These are phyloP conservation scores for Fomitopsis palustris DNA, from an alignment of 1,284 basidiomycete genomes.

Conservation along the genomic window DNA sequence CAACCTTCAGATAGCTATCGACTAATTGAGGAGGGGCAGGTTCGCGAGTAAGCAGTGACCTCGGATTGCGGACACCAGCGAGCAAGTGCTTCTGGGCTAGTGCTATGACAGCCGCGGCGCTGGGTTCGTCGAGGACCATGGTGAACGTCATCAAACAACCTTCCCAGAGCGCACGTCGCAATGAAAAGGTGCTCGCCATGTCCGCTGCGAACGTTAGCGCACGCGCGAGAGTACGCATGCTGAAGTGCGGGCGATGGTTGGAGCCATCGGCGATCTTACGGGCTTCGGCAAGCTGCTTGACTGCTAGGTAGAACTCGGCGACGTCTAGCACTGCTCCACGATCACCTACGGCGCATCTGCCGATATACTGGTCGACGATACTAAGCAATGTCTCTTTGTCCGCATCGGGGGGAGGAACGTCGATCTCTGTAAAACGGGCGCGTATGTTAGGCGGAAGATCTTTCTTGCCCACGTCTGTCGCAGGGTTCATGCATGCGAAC, in stretches of 20 bases:
- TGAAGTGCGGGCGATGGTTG: constrained; percentile 95
- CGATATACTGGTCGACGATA: constrained; percentile 92
- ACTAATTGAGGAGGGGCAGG: constrained; percentile 53
- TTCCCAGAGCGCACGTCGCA: constrained; percentile 91
- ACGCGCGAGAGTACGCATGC: constrained; percentile 93
- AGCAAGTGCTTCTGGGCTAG: constrained; percentile 84
- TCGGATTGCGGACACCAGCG: constrained; percentile 77
- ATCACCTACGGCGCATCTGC: constrained; percentile 80
- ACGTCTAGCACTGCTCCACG: constrained; percentile 87
- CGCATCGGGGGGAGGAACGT: constrained; percentile 90
- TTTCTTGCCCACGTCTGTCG: constrained; percentile 98
- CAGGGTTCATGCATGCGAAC: constrained; percentile 99
- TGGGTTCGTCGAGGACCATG: constrained; percentile 85
- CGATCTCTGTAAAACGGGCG: constrained; percentile 93
- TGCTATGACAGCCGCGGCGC: constrained; percentile 63
- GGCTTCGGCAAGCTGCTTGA: constrained; percentile 76
- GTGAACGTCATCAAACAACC: constrained; percentile 98
- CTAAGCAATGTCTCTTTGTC: constrained; percentile 88
- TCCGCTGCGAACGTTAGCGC: constrained; percentile 91
- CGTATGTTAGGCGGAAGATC: constrained; percentile 91
- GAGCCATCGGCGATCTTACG: constrained; percentile 94
- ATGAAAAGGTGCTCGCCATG: constrained; percentile 73
- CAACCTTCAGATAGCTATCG: constrained; percentile 78
- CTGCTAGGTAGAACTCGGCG: constrained; percentile 86
- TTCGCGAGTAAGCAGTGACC: constrained; percentile 69